These are phyloP conservation scores for Pseudodiploospora longispora DNA, from an alignment of 2,329 filamentous ascomycete species.

Conservation along the genomic window DNA sequence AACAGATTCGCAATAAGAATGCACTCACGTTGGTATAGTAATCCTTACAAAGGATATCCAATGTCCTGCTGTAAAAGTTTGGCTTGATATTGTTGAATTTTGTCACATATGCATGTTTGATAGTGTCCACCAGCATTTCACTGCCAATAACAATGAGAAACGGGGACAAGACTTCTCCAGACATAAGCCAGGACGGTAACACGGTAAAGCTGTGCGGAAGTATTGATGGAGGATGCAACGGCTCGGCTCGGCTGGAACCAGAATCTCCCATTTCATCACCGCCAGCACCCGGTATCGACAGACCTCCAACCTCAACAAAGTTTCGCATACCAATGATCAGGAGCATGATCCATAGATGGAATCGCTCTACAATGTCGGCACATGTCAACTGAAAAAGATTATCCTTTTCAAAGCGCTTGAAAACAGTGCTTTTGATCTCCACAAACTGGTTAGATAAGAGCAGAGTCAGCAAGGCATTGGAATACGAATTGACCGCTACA, in stretches of 20 bases:
- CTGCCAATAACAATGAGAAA: constrained; percentile 92
- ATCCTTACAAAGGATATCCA: constrained; percentile 93
- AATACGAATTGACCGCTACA: constrained; percentile 97
- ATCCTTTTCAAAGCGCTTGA: constrained; percentile 98
- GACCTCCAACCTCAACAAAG: constrained; percentile 85
- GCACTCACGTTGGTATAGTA: constrained; percentile 81
- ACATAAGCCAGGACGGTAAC: constrained; percentile 67
- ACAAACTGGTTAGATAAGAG: constrained; percentile 97
- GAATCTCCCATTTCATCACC: constrained; percentile 38
- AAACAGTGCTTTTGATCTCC: constrained; percentile 96
- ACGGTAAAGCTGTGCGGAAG: constrained; percentile 87
- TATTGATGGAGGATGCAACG: constrained; percentile 62
- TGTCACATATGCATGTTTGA: constrained; percentile 95
- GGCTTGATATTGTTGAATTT: constrained; percentile 99
- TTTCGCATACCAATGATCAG: constrained; percentile 94
- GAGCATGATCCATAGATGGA: constrained; percentile 96
- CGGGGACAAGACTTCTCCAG: constrained; percentile 81
- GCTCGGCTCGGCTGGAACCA: constrained; percentile 46
- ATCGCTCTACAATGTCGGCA: constrained; percentile 92
- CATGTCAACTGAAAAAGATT: constrained; percentile 95
- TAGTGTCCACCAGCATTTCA: constrained; percentile 93
- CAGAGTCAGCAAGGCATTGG: constrained; percentile 85
- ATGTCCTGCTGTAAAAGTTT: constrained; percentile 76
- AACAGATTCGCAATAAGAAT: not conserved
- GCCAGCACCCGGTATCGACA: constrained; percentile 54